Evolutionary conservation across 169 alveolate species (phyloP), one percentile per base, ranked within the genome.

Genomic region (Plasmodium coatneyi): DNA sequence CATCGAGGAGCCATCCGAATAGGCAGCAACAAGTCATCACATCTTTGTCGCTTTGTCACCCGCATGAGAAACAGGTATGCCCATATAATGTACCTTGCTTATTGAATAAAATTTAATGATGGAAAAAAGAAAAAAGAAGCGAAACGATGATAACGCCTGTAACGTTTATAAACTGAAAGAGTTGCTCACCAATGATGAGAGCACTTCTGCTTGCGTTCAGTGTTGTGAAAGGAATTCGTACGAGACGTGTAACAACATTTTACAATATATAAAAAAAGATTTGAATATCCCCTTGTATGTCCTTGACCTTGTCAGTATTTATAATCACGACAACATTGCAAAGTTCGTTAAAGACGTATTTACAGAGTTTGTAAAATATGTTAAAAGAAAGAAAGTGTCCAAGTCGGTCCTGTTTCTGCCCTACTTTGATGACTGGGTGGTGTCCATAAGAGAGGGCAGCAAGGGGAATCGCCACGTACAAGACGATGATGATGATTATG

Each of bases 361-460:
- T 80, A 22, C 54, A 71, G 90, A 91, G 28, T 91, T 91, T 71
- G 56, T 71, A 56, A 81, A 91, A 46, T 91, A 80, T 76, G 28
- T 91, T n/a, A 91, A 81, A 52, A 82, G 84, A 12, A 74, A 91
- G 22, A 91, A 70, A 76, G 83, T 76, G 46, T 41, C n/a, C 39
- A 80, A 81, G 30, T 70, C 80, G 16, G 83, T 34, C 60, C 54
- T 91, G 36, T 22, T 91, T 80, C 78, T 91, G 14, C 92, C 95
- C 34, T 91, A 91, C 74, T 80, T 91, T 39, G 92, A 91, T 71
- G 81, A 91, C 30, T 91, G 95, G 95, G 71, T 82, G 6, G 16
- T 46, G 43, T 46, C 95, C 32, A 46, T 81, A 80, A 80, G 82
- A 70, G 71, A 54, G 25, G 60, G 34, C n/a, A 43, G 39, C n/a